Percentiles rank a stretch among this genome's conserved stretches.
phyloP scores from a whole-genome alignment of 1,139 yeast species.

The Pichia inconspicua region DNA sequence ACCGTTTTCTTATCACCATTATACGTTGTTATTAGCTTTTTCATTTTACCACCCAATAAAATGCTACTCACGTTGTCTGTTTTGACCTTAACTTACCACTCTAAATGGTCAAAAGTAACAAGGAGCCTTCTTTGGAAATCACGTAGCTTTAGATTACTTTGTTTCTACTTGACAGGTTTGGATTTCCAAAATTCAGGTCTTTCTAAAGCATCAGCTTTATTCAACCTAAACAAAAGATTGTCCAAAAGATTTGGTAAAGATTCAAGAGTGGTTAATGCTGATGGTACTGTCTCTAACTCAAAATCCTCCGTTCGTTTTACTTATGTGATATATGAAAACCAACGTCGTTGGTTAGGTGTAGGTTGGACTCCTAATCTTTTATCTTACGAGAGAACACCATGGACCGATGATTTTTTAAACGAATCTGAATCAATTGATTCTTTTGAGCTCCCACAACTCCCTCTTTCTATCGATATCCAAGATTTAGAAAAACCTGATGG shows the following conservation, averaged over 20 bases:
- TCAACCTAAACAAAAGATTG: conserved; percentile 31
- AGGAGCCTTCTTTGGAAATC: conserved; percentile 81
- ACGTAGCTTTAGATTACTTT: conserved; percentile 56
- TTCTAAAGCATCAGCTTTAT: conserved; percentile 24
- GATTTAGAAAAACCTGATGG: conserved; percentile 35
- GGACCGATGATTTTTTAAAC: conserved; percentile 94
- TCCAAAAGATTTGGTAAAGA: conserved; percentile 15
- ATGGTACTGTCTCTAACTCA: conserved; percentile 7
- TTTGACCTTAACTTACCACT: conserved; percentile 72
- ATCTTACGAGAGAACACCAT: conserved; percentile 88
- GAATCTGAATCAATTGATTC: conserved; percentile 71
- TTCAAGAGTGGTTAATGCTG: conserved; percentile 16
- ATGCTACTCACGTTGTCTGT: conserved; percentile 54
- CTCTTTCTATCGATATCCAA: conserved; percentile 12
- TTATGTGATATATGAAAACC: conserved; percentile 90
- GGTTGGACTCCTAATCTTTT: conserved; percentile 94
- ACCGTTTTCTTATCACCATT: conserved; percentile 80
- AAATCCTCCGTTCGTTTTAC: conserved; percentile 70
- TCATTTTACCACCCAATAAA: conserved; percentile 65
- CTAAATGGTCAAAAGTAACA: conserved; percentile 74
- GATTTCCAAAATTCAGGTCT: conserved; percentile 57
- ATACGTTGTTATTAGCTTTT: conserved; percentile 60
- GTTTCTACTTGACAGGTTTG: conserved; percentile 80
- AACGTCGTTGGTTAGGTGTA: conserved; percentile 94
- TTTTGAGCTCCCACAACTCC: conserved; percentile 65